Evolutionary conservation across 768 basidiomycete species (phyloP), one percentile per base, ranked within the genome.

Genomic region (Lactarius akahatsu): DNA sequence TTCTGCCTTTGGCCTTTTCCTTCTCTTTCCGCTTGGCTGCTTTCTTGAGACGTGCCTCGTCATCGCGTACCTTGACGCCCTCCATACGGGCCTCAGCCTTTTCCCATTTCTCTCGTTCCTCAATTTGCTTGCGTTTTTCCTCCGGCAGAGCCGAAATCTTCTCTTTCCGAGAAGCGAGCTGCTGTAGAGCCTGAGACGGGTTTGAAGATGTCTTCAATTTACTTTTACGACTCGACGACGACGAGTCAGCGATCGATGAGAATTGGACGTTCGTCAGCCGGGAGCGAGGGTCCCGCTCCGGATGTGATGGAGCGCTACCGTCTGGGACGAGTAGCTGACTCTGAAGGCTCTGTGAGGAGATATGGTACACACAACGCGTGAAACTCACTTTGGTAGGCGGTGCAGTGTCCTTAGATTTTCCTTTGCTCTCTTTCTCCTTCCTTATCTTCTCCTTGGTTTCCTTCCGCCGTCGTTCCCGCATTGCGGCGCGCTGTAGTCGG

Each of bases 11-110:
- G 28, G 67, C 72, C 75, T 98, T 98, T 71, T 87, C 87, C 76
- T 96, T 96, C 77, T 97, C 96, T 69, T 92, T 89, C 75, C 92
- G 81, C 81, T 97, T 98, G 9, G 85, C 87, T 50, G 94, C 94
- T 80, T 97, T 98, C 80, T 96, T 98, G 72, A 99, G 76, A 55
- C 89, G 80, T 1, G 71, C 74, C 74, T 94, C 93, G 71, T 96
- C 92, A 71, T 98, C 97, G 58, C 85, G 85, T 36, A 99, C 88
- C 77, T 98, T 99, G 57, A 89, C 88, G 2, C 97, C 97, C 62
- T 92, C 92, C 65, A 97, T 80, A 58, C 93, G 83, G 36, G 92
- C 87, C 73, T 89, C 86, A 0, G 96, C 94, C 78, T 96, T 96
- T 58, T 86, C 86, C 93, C 95, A 98, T 73, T 89, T 86, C 65